These are phyloP conservation scores for Gonium pectorale DNA, from an alignment of 139 green algal genomes.

Conservation along the genomic window DNA sequence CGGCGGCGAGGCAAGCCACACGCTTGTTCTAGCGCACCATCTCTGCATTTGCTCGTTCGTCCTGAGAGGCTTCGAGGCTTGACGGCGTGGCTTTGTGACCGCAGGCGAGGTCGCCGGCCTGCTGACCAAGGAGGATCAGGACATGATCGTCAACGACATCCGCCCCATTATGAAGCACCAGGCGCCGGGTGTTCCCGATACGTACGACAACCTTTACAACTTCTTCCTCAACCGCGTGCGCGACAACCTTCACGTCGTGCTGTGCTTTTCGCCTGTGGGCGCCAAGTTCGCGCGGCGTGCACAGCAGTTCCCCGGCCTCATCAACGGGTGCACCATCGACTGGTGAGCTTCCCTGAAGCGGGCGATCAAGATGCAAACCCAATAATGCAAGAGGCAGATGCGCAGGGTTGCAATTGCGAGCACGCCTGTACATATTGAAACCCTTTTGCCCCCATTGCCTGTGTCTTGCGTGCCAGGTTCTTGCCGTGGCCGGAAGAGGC, in stretches of 20 bases:
- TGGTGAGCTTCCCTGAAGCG: too few relatives aligned
- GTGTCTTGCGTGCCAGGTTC: conserved; percentile 54
- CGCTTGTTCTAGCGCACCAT: too few relatives aligned
- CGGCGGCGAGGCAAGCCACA: too few relatives aligned
- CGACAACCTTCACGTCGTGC: conserved; percentile 91
- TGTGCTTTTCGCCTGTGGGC: conserved; percentile 96
- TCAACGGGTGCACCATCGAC: conserved; percentile 96
- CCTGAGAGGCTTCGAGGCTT: too few relatives aligned
- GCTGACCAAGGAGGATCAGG: conserved; percentile 95
- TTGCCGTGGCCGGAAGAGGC: conserved; percentile 83
- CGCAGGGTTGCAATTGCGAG: too few relatives aligned
- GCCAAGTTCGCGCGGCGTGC: conserved; percentile 87
- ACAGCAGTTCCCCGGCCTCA: conserved; percentile 94
- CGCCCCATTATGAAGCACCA: conserved; percentile 83
- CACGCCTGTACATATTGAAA: too few relatives aligned
- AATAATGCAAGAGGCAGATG: too few relatives aligned
- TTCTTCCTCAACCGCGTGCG: conserved; percentile 95
- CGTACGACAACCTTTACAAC: conserved; percentile 91
- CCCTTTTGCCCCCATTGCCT: too few relatives aligned
- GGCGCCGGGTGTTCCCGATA: conserved; percentile 79
- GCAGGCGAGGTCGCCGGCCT: conserved; percentile 87
- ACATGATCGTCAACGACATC: conserved; percentile 94
- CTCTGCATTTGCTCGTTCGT: too few relatives aligned
- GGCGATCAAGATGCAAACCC: too few relatives aligned
- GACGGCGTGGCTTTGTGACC: too few relatives aligned